Base-by-base conservation (phyloP, 225 moss, liverwort and hornwort species). In the Asterella californica region DNA sequence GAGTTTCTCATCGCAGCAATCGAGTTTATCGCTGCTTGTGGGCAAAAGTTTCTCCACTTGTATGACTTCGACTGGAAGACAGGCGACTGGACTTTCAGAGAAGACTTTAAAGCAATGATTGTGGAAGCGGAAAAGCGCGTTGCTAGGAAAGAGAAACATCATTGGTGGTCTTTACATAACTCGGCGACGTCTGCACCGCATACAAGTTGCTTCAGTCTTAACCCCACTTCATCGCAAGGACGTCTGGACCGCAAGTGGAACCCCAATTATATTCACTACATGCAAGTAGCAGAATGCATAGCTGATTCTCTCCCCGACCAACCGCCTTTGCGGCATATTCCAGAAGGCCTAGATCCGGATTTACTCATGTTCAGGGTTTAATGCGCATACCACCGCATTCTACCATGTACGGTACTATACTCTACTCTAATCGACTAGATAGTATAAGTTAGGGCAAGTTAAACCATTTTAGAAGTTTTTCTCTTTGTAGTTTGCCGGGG, bases 21-120 rank as follows among this genome's bases (percentile, higher is more conserved):
- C 5, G 85, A 88, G 79, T 83, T 88, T n/a, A 79, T 88, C 25
- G 83, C 81, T 0, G 81, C 79, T 0, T 85, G 54, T 54, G 85
- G 85, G 12, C 54, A 59, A 50, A 68, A 76, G 42, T 88, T 88
- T 62, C 83, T 88, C 29, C 64, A 10, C 10, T 73, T 83, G 5
- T 88, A 85, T 11, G 81, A 85, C 46, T 72, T 83, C 63, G 70
- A 88, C 68, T 85, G 85, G 85, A 79, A 45, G 65, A 83, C 81
- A 2, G 88, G 88, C 5, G 80, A 88, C 21, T 88, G 88, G 88
- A 82, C 10, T 54, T 81, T 83, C 49, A 85, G 62, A 72, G 65
- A 37, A 21, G 36, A 70, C 24, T 61, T 34, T 25, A 78, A 24
- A 53, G 18, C 46, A 5, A 50, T 79, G 52, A 24, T 64, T 8